Evolutionary conservation across 2,329 filamentous ascomycete species (phyloP).

Genomic region (Cercospora citrullina): DNA sequence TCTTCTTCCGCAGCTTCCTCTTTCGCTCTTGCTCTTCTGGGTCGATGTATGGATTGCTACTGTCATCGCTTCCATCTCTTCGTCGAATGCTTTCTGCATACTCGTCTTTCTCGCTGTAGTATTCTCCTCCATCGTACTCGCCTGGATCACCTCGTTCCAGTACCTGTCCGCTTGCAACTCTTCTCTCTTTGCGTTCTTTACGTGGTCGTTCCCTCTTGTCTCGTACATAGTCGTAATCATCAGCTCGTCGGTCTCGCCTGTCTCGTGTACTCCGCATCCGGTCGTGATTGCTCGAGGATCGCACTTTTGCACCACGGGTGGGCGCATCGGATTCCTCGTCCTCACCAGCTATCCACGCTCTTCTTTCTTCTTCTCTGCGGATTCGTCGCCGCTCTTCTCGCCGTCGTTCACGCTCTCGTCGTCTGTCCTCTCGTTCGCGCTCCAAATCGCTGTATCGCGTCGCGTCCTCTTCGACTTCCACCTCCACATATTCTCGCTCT

Average conservation of each 20-base stretch:
- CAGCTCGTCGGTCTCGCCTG: conserved; percentile 6
- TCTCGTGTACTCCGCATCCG: conserved; percentile 7
- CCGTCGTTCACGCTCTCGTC: conserved; percentile 32
- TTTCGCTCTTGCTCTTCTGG: conserved; percentile 43
- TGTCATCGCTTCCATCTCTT: conserved; percentile 42
- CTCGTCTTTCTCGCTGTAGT: conserved; percentile 44
- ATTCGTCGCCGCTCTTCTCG: conserved; percentile 40
- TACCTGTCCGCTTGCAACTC: conserved; percentile 50
- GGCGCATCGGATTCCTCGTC: conserved; percentile 34
- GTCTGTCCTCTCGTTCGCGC: conserved; percentile 43
- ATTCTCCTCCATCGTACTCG: conserved; percentile 36
- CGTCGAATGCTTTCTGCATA: conserved; percentile 44
- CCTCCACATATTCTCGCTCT: conserved; percentile 36
- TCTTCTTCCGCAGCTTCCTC: conserved; percentile 58
- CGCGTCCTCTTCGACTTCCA: conserved; percentile 31
- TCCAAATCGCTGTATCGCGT: conserved; percentile 27
- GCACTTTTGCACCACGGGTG: conserved; percentile 19
- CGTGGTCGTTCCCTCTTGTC: conserved; percentile 33
- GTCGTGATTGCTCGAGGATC: conserved; percentile 5
- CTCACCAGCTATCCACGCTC: conserved; percentile 34
- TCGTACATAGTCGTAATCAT: conserved; percentile 26
- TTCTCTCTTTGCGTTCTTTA: conserved; percentile 36
- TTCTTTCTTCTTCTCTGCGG: conserved; percentile 45
- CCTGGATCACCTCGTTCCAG: conserved; percentile 41
- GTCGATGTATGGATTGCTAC: conserved; percentile 36